Evolutionary conservation across 805 yeast genomes (phyloP), one percentile per base, ranked within the genome.

Genomic region (Metschnikowia dekortorum): DNA sequence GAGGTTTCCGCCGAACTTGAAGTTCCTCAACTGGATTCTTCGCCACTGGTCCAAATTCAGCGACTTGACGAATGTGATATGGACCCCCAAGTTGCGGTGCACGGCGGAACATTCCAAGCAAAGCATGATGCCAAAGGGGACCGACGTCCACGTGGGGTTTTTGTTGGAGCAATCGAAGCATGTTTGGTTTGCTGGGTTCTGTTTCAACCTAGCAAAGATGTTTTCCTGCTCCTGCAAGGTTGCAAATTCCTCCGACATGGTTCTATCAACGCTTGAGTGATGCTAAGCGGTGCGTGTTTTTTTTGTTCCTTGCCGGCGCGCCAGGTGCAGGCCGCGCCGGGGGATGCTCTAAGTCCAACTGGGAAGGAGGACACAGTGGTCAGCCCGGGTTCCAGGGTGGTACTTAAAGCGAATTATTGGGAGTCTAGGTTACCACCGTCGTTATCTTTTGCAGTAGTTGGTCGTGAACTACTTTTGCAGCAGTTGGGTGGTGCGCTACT

Each of bases 71-170:
- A 94, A 94, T 36, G 97, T 82, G 61, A 94, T 85, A 67, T 94
- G 99, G 36, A 91, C 97, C 52, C 99, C 99, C 71, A 94, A 70
- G 67, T 90, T 90, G 69, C 99, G 82, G 74, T 94, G 99, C 47
- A 87, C 89, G 3, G 98, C 91, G 48, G 96, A 87, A 69, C 99
- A 94, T 67, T 94, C 96, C 53, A 91, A 78, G 74, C 99, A 94
- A 52, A 94, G 73, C 66, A 91, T 80, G 47, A 91, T 87, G 49
- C 97, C 99, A 69, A 89, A 92, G 11, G 98, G 96, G 49, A 92
- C 90, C 11, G 98, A 92, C 3, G 99, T 89, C 99, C 99, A 94
- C 0, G 98, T 89, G 35, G 99, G 98, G 67, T 91, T 91, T 65
- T 87, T 89, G 60, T 91, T 87, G 47, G 86, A 80, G 69, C 99